phyloP scores from a whole-genome alignment of 352 stramenopile species.

The Globisporangium mamillatum region DNA sequence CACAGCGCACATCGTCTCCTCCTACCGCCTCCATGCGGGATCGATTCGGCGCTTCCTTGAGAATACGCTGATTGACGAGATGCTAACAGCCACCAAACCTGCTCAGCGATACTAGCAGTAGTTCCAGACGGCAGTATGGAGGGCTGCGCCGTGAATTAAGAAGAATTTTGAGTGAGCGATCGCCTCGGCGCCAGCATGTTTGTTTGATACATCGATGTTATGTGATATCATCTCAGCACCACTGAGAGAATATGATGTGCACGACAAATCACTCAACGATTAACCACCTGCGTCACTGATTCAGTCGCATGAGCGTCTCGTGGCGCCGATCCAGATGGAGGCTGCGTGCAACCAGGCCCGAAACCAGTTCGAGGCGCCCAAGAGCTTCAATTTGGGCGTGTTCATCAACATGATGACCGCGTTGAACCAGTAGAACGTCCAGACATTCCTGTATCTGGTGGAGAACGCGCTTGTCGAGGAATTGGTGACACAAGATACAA shows the following conservation, averaged over 20 bases:
- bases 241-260: too few relatives aligned
- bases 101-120: not conserved
- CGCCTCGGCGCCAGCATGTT: too few relatives aligned
- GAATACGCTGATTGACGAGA: slow-evolving; percentile 24
- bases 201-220: too few relatives aligned
- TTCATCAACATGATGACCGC: not conserved
- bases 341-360: not conserved
- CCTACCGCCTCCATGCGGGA: slow-evolving; percentile 27
- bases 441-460: not conserved
- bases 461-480: not conserved
- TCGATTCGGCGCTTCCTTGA: slow-evolving; percentile 36
- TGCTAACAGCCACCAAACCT: not conserved
- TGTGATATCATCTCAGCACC: too few relatives aligned
- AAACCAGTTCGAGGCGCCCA: not conserved
- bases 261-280: not conserved
- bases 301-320: not conserved
- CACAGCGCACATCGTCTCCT: slow-evolving; percentile 22
- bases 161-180: too few relatives aligned
- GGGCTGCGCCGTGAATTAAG: too few relatives aligned
- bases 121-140: not conserved
- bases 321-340: not conserved
- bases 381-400: not conserved
- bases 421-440: not conserved
- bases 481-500: not conserved
- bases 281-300: not conserved